A percentile compares a stretch with the other conserved stretches of the same genome.
Evolutionary conservation across 306 rosid genomes (phyloP).

Genomic region (Fagus sylvatica): DNA sequence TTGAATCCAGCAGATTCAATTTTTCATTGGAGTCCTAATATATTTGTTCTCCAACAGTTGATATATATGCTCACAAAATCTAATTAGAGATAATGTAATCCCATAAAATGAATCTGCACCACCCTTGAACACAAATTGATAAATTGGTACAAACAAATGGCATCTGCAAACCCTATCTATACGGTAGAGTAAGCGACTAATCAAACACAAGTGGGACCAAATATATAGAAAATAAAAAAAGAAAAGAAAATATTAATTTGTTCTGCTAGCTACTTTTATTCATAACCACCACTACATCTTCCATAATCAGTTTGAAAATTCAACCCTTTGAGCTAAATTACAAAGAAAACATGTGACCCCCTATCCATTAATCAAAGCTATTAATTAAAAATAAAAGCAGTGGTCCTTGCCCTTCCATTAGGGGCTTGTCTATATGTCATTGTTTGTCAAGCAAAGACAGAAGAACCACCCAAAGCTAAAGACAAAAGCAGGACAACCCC

Average conservation of each 20-base stretch:
- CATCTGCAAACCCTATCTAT: slow-evolving; percentile 16
- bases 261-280: not conserved
- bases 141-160: not conserved
- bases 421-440: slow-evolving; percentile 53
- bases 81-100: slow-evolving; percentile 22
- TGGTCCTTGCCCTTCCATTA: slow-evolving; percentile 58
- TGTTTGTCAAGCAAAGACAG: slow-evolving; percentile 67
- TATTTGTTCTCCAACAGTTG: not conserved
- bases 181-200: not conserved
- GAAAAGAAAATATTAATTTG: not conserved
- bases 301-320: slow-evolving; percentile 14
- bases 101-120: slow-evolving; percentile 7
- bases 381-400: slow-evolving; percentile 23
- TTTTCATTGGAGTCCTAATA: not conserved
- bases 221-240: not conserved
- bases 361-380: slow-evolving; percentile 37
- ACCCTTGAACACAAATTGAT: not conserved
- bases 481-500: slow-evolving; percentile 64
- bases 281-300: slow-evolving; percentile 18
- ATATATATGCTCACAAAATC: not conserved
- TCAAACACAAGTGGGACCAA: slow-evolving; percentile 16
- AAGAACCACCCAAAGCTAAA: slow-evolving; percentile 70
- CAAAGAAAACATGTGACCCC: slow-evolving; percentile 44
- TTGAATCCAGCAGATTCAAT: no score
- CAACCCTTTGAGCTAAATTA: slow-evolving; percentile 12